phyloP scores from a whole-genome alignment of 228 moss, liverwort and hornwort genomes.

The Sphagnum fallax region DNA sequence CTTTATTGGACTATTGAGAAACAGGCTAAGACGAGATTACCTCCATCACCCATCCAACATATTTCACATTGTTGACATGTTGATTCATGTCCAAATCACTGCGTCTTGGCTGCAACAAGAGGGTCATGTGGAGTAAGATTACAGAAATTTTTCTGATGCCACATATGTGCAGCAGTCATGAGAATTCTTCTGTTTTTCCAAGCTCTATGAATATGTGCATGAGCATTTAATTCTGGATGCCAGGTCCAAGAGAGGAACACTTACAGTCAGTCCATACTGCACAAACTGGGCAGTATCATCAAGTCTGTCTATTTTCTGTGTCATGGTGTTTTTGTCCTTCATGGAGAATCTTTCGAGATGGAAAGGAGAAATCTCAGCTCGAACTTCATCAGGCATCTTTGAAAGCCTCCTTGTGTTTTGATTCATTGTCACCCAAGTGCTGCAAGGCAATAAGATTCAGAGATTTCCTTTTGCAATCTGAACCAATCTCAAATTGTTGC shows the following conservation, averaged over 20 bases:
- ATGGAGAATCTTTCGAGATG: conserved; percentile 53
- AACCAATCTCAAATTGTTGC: neutral
- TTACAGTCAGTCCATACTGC: conserved; percentile 40
- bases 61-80: conserved; percentile 78
- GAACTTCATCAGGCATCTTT: conserved; percentile 67
- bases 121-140: neutral
- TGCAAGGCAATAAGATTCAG: conserved; percentile 9
- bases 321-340: conserved; percentile 18
- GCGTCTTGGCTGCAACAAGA: conserved; percentile 48
- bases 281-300: conserved; percentile 42
- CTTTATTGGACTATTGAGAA: too few relatives aligned
- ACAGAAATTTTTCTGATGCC: neutral
- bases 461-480: neutral
- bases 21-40: conserved; percentile 3
- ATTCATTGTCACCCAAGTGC: conserved; percentile 83
- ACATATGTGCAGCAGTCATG: too few relatives aligned
- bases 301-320: conserved; percentile 41
- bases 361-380: conserved; percentile 49
- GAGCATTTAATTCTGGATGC: too few relatives aligned
- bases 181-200: too few relatives aligned
- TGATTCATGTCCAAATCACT: conserved; percentile 72
- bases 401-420: conserved; percentile 54
- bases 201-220: too few relatives aligned
- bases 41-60: conserved; percentile 76
- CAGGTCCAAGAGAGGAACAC: neutral